Conservation (phyloP, 2,329 filamentous ascomycete species). For the Exophiala viscosa region DNA sequence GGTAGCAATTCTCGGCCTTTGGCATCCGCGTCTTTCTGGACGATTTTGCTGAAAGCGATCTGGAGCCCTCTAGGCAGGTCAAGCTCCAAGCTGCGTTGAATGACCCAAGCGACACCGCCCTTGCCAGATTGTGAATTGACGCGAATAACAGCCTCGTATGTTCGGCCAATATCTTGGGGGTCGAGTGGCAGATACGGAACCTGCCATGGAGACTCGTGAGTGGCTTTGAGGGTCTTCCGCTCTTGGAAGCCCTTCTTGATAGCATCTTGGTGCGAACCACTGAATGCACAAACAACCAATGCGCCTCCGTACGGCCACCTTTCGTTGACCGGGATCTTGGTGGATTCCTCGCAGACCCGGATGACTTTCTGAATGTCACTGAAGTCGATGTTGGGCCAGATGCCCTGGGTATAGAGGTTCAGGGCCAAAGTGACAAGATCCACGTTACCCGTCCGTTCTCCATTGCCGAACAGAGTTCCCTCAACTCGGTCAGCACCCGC, state of each 20-base stretch:
- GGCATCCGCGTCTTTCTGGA: slow-evolving; percentile 75
- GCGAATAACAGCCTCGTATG: slow-evolving; percentile 96
- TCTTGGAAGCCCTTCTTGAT: slow-evolving; percentile 81
- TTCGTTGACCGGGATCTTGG: slow-evolving; percentile 89
- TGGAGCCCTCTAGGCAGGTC: slow-evolving; percentile 91
- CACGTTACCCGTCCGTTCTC: slow-evolving; percentile 92
- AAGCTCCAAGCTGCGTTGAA: slow-evolving; percentile 81
- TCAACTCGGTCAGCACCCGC: slow-evolving; percentile 92
- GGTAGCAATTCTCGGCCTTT: slow-evolving; percentile 80
- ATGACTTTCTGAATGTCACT: slow-evolving; percentile 84
- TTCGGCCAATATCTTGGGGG: slow-evolving; percentile 87
- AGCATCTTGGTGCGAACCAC: slow-evolving; percentile 88
- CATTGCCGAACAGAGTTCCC: slow-evolving; percentile 90
- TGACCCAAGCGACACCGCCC: slow-evolving; percentile 90
- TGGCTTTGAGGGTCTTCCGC: slow-evolving; percentile 59
- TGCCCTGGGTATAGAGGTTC: slow-evolving; percentile 92
- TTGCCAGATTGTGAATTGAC: slow-evolving; percentile 97
- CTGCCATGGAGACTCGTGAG: slow-evolving; percentile 68
- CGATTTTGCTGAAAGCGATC: slow-evolving; percentile 81
- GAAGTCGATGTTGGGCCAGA: slow-evolving; percentile 82
- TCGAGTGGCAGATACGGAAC: slow-evolving; percentile 92
- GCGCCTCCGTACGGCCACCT: slow-evolving; percentile 87
- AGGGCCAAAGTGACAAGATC: slow-evolving; percentile 88
- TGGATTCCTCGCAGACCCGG: slow-evolving; percentile 83
- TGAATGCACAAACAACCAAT: slow-evolving; percentile 89